Evolutionary conservation across 768 basidiomycete genomes (phyloP).

Genomic region (Suillus discolor): DNA sequence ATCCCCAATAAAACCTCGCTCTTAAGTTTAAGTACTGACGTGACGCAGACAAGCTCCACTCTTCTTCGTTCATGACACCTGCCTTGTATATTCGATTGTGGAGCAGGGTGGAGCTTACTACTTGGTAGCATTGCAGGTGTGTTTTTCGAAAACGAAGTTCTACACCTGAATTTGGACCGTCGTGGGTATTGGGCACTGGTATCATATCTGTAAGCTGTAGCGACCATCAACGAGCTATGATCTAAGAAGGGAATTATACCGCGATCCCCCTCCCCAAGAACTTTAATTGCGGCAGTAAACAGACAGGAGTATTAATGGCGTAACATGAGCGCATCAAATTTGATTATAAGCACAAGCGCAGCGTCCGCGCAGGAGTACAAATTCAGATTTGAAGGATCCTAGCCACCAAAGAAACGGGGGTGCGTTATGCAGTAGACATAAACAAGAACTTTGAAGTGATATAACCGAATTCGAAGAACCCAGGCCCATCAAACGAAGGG

Average conservation of each 20-base stretch:
- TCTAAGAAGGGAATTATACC: constrained; percentile 1
- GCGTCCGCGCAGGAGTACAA: no score
- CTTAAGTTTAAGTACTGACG: not conserved
- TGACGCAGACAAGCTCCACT: constrained; percentile 9
- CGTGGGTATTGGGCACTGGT: no score
- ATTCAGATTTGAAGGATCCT: no score
- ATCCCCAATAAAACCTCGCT: not conserved
- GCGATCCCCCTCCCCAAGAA: constrained; percentile 14
- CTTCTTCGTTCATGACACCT: constrained; percentile 9
- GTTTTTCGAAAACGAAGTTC: not conserved
- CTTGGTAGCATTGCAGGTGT: not conserved
- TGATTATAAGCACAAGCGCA: not conserved
- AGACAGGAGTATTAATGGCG: not conserved
- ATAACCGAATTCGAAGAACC: not conserved
- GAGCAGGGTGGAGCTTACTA: constrained; percentile 7
- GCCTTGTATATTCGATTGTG: constrained; percentile 7
- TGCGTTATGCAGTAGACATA: no score
- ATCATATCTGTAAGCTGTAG: not conserved
- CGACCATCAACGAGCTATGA: not conserved
- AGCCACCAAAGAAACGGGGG: no score
- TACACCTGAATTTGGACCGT: not conserved
- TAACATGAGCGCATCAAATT: not conserved
- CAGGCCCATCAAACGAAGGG: not conserved
- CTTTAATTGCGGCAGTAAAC: constrained; percentile 5
- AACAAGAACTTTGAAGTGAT: no score